Conservation (phyloP, 495 filamentous ascomycete genomes). For the Aspergillus bertholletiae region DNA sequence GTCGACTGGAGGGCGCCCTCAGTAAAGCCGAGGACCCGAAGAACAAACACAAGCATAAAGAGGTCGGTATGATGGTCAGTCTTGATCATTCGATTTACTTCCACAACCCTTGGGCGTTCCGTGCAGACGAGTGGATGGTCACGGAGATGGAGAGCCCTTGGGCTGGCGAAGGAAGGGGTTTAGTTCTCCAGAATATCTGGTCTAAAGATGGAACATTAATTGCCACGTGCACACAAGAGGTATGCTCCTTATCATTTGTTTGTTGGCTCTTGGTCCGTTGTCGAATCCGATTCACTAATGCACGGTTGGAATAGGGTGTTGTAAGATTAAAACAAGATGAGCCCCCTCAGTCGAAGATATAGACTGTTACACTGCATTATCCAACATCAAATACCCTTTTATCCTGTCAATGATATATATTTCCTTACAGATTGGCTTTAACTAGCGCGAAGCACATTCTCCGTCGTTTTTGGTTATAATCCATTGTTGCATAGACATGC, state of each 20-base stretch:
- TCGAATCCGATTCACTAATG: neutral
- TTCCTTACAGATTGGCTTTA: neutral
- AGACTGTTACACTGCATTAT: neutral
- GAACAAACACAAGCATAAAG: conserved; percentile 23
- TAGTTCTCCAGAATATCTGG: conserved; percentile 87
- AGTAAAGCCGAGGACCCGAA: conserved; percentile 19
- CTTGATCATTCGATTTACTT: conserved; percentile 95
- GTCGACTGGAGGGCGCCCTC: conserved; percentile 34
- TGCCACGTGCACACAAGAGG: conserved; percentile 55
- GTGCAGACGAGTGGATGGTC: conserved; percentile 92
- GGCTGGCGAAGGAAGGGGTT: conserved; percentile 82
- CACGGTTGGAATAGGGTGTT: conserved; percentile 31
- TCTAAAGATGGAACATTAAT: conserved; percentile 76
- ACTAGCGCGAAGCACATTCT: neutral
- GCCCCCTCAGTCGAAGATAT: conserved; percentile 39
- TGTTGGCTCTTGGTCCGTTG: neutral
- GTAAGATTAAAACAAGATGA: conserved; percentile 46
- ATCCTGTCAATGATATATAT: neutral
- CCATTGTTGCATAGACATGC: neutral
- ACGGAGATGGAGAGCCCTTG: conserved; percentile 92
- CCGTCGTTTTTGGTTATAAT: neutral
- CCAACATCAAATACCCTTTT: neutral
- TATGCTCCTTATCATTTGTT: conserved; percentile 21
- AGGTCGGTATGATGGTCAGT: conserved; percentile 93
- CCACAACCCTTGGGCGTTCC: conserved; percentile 74